phyloP scores from a whole-genome alignment of 2,329 filamentous ascomycete genomes.

The Tricladium varicosporioides region DNA sequence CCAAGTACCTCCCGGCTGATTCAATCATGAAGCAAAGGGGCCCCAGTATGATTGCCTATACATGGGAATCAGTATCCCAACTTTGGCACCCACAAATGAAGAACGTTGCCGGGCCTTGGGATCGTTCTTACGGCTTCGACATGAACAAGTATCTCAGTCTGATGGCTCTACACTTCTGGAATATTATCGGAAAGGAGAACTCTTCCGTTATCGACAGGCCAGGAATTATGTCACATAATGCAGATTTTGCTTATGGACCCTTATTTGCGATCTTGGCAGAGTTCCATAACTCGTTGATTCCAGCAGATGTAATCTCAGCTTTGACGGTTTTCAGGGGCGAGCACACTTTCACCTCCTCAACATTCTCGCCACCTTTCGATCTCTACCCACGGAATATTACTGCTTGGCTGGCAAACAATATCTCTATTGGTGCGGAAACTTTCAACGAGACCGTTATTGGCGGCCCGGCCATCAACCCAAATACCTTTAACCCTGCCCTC shows the following conservation, averaged over 20 bases:
- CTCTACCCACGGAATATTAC: slow-evolving; percentile 55
- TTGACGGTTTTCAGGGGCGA: slow-evolving; percentile 51
- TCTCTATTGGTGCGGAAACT: slow-evolving; percentile 60
- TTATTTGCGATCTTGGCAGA: slow-evolving; percentile 53
- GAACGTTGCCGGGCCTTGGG: slow-evolving; percentile 64
- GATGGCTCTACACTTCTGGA: slow-evolving; percentile 58
- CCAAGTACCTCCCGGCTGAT: slow-evolving; percentile 54
- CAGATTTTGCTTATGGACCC: slow-evolving; percentile 57
- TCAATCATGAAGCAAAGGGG: slow-evolving; percentile 54
- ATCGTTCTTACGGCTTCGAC: slow-evolving; percentile 61
- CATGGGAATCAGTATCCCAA: slow-evolving; percentile 49
- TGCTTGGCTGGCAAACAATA: slow-evolving; percentile 52
- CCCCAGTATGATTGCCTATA: slow-evolving; percentile 48
- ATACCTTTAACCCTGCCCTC: slow-evolving; percentile 57
- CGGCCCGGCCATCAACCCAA: slow-evolving; percentile 49
- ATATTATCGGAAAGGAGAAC: slow-evolving; percentile 47
- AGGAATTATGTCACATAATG: slow-evolving; percentile 50
- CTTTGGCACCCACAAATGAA: slow-evolving; percentile 58
- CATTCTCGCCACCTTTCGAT: slow-evolving; percentile 59
- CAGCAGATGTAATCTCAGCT: slow-evolving; percentile 36
- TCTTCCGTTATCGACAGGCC: slow-evolving; percentile 18
- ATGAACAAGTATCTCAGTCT: slow-evolving; percentile 61
- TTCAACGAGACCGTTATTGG: slow-evolving; percentile 56
- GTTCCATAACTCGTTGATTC: slow-evolving; percentile 47
- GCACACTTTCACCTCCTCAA: slow-evolving; percentile 49